These are phyloP conservation scores for Globisporangium lucens DNA, from an alignment of 352 stramenopile species.

Conservation along the genomic window DNA sequence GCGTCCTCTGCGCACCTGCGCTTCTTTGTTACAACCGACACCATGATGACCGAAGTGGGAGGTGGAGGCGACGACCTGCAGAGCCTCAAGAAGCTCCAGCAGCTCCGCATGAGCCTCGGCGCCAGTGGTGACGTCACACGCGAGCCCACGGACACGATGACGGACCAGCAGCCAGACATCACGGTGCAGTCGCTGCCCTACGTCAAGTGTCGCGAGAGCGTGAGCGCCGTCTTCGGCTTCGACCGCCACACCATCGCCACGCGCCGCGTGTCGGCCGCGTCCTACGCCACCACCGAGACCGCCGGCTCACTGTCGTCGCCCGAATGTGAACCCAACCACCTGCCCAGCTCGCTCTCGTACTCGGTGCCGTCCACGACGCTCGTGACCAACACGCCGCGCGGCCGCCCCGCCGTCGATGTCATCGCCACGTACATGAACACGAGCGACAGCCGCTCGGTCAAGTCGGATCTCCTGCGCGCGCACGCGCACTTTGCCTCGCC, in stretches of 20 bases:
- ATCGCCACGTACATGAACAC: slow-evolving; percentile 91
- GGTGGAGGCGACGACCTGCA: neutral
- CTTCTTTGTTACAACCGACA: slow-evolving; percentile 16
- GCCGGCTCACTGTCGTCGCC: slow-evolving; percentile 20
- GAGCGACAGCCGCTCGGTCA: slow-evolving; percentile 67
- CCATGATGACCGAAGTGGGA: slow-evolving; percentile 15
- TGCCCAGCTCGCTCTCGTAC: slow-evolving; percentile 64
- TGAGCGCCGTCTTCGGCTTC: slow-evolving; percentile 53
- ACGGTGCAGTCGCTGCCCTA: slow-evolving; percentile 71
- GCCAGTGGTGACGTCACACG: neutral
- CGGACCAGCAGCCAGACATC: slow-evolving; percentile 16
- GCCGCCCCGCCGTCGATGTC: slow-evolving; percentile 71
- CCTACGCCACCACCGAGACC: slow-evolving; percentile 30
- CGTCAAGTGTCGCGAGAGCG: slow-evolving; percentile 56
- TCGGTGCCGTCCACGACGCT: slow-evolving; percentile 59
- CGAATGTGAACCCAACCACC: slow-evolving; percentile 29
- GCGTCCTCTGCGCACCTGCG: slow-evolving; percentile 5
- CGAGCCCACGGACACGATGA: neutral
- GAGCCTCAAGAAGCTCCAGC: slow-evolving; percentile 8
- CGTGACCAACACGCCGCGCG: slow-evolving; percentile 63
- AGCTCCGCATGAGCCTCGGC: slow-evolving; percentile 3
- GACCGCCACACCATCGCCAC: slow-evolving; percentile 26
- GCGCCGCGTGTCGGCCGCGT: slow-evolving; percentile 45
- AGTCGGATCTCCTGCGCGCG: slow-evolving; percentile 72
- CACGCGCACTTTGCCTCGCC: slow-evolving; percentile 73